These are phyloP conservation scores for Diaporthe capsici DNA, from an alignment of 2,329 filamentous ascomycete genomes.

Conservation along the genomic window DNA sequence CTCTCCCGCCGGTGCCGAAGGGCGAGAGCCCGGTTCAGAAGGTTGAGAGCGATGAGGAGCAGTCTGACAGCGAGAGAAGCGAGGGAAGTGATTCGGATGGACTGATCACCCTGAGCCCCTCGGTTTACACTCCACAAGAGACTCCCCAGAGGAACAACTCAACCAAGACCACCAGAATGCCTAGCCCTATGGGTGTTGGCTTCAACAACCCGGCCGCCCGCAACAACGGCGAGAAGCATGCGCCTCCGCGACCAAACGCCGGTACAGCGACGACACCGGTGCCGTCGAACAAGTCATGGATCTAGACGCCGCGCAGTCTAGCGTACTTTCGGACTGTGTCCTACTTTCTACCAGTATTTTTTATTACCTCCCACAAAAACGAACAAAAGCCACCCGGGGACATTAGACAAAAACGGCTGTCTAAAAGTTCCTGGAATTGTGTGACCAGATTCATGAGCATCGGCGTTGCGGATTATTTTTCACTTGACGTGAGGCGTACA, in stretches of 20 bases:
- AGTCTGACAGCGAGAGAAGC: conserved; percentile 42
- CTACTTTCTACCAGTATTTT: conserved; percentile 17
- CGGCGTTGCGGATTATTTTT: conserved; percentile 39
- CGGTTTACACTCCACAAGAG: conserved; percentile 62
- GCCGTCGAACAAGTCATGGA: conserved; percentile 37
- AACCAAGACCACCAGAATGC: conserved; percentile 51
- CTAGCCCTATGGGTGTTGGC: conserved; percentile 60
- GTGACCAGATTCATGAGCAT: conserved; percentile 26
- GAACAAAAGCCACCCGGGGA: not conserved
- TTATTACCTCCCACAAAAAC: not conserved
- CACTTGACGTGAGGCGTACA: conserved; percentile 27
- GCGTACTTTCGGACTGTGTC: conserved; percentile 24
- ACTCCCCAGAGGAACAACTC: conserved; percentile 48
- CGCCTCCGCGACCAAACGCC: conserved; percentile 36
- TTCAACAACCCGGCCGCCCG: conserved; percentile 51
- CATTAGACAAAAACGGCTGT: conserved; percentile 27
- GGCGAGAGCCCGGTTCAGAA: not conserved
- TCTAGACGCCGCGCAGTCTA: conserved; percentile 32
- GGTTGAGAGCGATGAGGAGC: conserved; percentile 43
- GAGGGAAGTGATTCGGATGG: conserved; percentile 48
- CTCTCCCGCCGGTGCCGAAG: conserved; percentile 56
- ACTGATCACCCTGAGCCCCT: conserved; percentile 60
- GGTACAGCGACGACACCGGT: conserved; percentile 27
- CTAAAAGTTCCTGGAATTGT: conserved; percentile 25
- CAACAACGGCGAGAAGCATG: not conserved